Percentiles rank a stretch among this genome's conserved stretches.
These are phyloP conservation scores for Aspergillus ibericus DNA, from an alignment of 2,329 filamentous ascomycete genomes.

Conservation along the genomic window DNA sequence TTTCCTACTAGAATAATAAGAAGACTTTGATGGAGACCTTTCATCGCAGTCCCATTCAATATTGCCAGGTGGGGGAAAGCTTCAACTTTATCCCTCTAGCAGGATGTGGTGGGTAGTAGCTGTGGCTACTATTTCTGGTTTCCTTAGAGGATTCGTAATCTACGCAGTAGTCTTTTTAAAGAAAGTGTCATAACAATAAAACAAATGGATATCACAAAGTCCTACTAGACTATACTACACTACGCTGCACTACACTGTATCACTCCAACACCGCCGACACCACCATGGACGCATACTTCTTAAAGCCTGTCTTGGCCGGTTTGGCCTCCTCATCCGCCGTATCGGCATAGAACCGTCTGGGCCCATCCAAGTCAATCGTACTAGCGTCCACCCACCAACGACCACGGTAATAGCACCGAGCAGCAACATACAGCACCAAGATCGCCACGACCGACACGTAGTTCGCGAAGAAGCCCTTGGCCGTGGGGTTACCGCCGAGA, in stretches of 20 bases:
- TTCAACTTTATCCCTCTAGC: too few species aligned
- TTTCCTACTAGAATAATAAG: too few species aligned
- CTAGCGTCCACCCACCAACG: slow-evolving; percentile 35
- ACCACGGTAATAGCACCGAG: slow-evolving; percentile 42
- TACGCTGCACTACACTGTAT: background rate
- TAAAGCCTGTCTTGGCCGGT: slow-evolving; percentile 5
- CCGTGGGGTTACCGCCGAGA: slow-evolving; percentile 33
- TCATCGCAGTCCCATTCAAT: too few species aligned
- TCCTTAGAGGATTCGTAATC: too few species aligned
- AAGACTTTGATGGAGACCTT: too few species aligned
- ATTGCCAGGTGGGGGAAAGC: too few species aligned
- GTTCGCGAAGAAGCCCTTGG: slow-evolving; percentile 49
- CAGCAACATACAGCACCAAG: slow-evolving; percentile 44
- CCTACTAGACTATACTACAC: background rate
- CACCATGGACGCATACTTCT: slow-evolving; percentile 6
- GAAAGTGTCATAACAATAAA: background rate
- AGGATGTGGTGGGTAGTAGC: background rate
- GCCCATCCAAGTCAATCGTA: slow-evolving; percentile 37
- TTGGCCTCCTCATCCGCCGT: slow-evolving; percentile 15
- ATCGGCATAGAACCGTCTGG: slow-evolving; percentile 17
- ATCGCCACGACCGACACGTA: slow-evolving; percentile 49
- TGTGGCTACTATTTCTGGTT: too few species aligned
- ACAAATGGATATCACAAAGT: background rate
- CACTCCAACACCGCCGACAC: slow-evolving; percentile 8
- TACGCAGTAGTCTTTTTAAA: background rate